Evolutionary conservation across 1,139 yeast species (phyloP), one percentile per base, ranked within the genome.

Genomic region (Diutina catenulata): DNA sequence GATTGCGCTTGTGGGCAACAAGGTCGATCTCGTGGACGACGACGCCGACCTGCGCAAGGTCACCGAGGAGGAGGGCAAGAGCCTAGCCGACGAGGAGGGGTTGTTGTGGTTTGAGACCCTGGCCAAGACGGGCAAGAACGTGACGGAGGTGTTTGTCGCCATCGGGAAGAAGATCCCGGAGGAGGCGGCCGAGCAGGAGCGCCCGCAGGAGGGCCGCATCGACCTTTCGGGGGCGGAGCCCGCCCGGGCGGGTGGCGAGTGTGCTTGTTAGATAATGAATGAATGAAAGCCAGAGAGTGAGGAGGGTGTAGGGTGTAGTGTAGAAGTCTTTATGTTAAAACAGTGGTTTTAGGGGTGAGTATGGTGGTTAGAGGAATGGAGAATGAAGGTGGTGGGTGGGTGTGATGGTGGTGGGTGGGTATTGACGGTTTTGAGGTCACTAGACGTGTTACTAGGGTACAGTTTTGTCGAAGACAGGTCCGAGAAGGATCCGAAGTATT

Each of bases 1-100:
- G 41, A 88, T 91, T 56, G 97, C 97, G 3, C 68, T 91, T 36
- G 95, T 88, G 26, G 98, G 96, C 24, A 91, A 91, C 64, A 87
- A 91, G 60, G 72, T 74, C 45, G 98, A 91, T 61, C 65, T 91
- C 59, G 76, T 54, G 4, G 56, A 53, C 28, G 50, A 46, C 32
- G 55, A 48, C 42, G 55, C 53, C 23, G 65, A 60, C 45, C 53
- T 76, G 45, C 71, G 97, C 49, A 83, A 83, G 56, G 95, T 91
- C n/a, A 77, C 87, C 22, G 66, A 71, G 36, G 88, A 82, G 49
- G 97, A 91, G 55, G 98, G 95, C 32, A 69, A 80, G 57, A 73
- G 71, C 42, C 68, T 88, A 45, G 73, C 74, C 6, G 67, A 63
- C 9, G 46, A 43, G 31, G 45, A 45, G 40, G 44, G 14, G 41